Evolutionary conservation across 306 rosid species (phyloP).

Genomic region (Rubus parviflorus): DNA sequence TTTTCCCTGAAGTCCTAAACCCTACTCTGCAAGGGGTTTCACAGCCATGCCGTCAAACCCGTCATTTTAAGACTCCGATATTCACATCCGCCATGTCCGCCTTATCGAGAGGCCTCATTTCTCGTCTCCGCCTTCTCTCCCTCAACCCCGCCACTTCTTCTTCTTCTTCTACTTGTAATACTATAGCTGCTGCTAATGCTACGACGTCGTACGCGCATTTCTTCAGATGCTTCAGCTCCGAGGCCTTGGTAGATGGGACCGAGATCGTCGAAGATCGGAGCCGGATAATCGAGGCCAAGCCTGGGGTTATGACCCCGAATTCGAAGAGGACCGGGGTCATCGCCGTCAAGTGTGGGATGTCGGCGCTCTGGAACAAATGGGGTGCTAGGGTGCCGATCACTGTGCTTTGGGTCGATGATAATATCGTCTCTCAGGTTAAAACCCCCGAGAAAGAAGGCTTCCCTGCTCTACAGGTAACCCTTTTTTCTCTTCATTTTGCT

Average conservation of each 20-base stretch:
- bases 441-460: slow-evolving; percentile 78
- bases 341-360: slow-evolving; percentile 94
- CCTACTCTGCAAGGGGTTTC: slow-evolving; percentile 7
- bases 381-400: slow-evolving; percentile 84
- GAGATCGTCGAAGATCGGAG: slow-evolving; percentile 19
- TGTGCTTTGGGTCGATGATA: slow-evolving; percentile 92
- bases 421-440: slow-evolving; percentile 91
- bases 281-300: slow-evolving; percentile 51
- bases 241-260: slow-evolving; percentile 28
- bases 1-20: slow-evolving; percentile 13
- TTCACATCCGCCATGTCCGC: slow-evolving; percentile 53
- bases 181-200: background rate
- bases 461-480: slow-evolving; percentile 70
- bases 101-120: slow-evolving; percentile 61
- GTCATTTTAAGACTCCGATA: background rate
- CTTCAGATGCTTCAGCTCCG: slow-evolving; percentile 46
- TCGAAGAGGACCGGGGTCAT: slow-evolving; percentile 83
- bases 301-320: slow-evolving; percentile 49
- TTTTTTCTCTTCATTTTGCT: background rate
- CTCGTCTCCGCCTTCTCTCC: slow-evolving; percentile 49
- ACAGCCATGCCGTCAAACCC: slow-evolving; percentile 9
- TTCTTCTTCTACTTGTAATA: background rate
- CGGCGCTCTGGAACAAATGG: slow-evolving; percentile 97
- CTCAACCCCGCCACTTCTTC: slow-evolving; percentile 15
- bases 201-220: slow-evolving; percentile 13